These are phyloP conservation scores for Candida tropicalis DNA, from an alignment of 1,139 yeast genomes.

Conservation along the genomic window DNA sequence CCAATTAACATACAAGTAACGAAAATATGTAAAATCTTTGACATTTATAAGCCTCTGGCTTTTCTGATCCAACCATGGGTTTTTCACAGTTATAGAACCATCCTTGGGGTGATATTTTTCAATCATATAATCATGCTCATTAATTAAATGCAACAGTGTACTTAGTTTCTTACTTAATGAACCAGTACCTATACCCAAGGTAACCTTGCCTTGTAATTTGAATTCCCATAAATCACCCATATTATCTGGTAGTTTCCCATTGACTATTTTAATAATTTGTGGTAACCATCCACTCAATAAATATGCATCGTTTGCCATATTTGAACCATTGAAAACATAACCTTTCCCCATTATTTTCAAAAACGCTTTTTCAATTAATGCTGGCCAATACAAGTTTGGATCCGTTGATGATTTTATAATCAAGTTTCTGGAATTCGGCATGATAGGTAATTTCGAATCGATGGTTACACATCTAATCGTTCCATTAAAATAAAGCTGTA, in stretches of 20 bases:
- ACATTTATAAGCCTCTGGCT: constrained; percentile 28
- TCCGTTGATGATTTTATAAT: constrained; percentile 45
- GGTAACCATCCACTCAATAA: constrained; percentile 76
- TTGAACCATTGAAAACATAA: constrained; percentile 73
- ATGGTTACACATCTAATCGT: constrained; percentile 50
- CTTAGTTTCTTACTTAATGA: constrained; percentile 41
- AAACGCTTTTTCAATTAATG: constrained; percentile 76
- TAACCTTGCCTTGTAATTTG: constrained; percentile 33
- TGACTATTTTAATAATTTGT: constrained; percentile 49
- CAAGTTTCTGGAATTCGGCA: constrained; percentile 24
- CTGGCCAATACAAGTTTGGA: constrained; percentile 60
- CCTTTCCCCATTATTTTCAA: constrained; percentile 63
- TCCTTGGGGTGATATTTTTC: constrained; percentile 14
- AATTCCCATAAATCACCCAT: constrained; percentile 36
- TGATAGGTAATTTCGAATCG: constrained; percentile 46
- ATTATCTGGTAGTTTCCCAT: constrained; percentile 26
- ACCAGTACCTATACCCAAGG: constrained; percentile 75
- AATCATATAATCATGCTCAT: constrained; percentile 72
- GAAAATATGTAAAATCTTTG: constrained; percentile 49
- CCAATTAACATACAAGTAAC: constrained; percentile 72
- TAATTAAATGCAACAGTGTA: constrained; percentile 41
- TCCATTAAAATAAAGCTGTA: constrained; percentile 58
- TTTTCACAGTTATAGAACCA: constrained; percentile 31
- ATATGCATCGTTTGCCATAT: constrained; percentile 74
- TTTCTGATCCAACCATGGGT: constrained; percentile 24